Conservation (phyloP, 352 stramenopile genomes). For the Globisporangium parvum region DNA sequence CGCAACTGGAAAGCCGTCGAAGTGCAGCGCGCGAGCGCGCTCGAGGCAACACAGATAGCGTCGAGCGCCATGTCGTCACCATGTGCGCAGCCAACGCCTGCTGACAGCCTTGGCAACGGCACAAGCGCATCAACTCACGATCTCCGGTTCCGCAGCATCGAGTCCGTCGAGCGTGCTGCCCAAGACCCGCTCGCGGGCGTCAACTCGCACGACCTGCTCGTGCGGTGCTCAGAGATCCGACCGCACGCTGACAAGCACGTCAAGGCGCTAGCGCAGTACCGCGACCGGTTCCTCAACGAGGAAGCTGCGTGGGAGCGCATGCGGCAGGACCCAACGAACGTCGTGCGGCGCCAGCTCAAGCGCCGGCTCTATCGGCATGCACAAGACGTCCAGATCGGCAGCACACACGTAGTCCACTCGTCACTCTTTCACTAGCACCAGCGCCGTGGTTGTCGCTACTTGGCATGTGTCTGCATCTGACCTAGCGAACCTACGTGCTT, state of each 20-base stretch:
- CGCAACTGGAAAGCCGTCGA: constrained; percentile 52
- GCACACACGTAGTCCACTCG: constrained; percentile 59
- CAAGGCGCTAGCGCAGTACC: constrained; percentile 28
- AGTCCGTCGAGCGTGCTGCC: constrained; percentile 55
- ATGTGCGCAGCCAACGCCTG: background rate
- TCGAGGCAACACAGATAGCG: background rate
- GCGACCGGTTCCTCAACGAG: constrained; percentile 47
- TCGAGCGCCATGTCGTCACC: background rate
- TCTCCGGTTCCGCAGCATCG: constrained; percentile 35
- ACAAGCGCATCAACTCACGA: background rate
- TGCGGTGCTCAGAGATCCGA: constrained; percentile 58
- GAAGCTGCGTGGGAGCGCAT: constrained; percentile 58
- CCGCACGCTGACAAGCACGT: constrained; percentile 46
- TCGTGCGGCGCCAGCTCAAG: constrained; percentile 50
- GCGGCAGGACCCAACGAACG: constrained; percentile 63
- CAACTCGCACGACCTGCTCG: constrained; percentile 68
- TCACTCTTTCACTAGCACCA: constrained; percentile 40
- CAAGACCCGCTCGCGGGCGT: constrained; percentile 39
- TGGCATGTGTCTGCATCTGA: constrained; percentile 2
- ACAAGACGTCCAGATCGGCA: constrained; percentile 59
- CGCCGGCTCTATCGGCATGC: constrained; percentile 41
- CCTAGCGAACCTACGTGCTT: too few relatives aligned
- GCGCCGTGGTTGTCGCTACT: constrained; percentile 2
- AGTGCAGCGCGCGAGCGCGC: constrained; percentile 7
- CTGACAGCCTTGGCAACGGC: background rate